Base-by-base conservation (phyloP, 163 green algal genomes). In the Smithsoniella earleae region DNA sequence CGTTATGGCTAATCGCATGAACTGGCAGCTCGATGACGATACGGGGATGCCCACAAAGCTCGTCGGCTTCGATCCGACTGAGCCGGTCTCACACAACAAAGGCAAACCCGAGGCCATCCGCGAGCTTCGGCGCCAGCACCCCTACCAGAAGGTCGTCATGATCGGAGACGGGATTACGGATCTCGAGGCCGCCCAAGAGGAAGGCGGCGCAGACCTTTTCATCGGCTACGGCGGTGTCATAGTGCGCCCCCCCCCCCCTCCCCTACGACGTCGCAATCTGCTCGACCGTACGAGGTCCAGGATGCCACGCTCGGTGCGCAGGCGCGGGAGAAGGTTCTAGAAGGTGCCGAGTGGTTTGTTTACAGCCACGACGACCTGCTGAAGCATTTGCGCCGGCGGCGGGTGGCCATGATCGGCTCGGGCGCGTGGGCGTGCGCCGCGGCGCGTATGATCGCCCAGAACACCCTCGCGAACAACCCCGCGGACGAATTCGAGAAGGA, bases 81-180 rank as follows among this genome's bases (percentile, higher is more conserved):
- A 75, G 73, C 73, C 80, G 27, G 78, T 76, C 2, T n/a, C 75
- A 0, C 78, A 78, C 77, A 88, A 92, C 80, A 77, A 82, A 63
- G 86, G 86, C 79, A 92, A 92, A 79, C 80, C 80, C 2, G 25
- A 77, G 37, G 85, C 85, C 58, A 92, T 92, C 62, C 20, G 77
- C 77, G 2, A 63, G 75, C 28, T 92, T 54, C 78, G 87, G 10
- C 46, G 84, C 37, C 58, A 78, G 30, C 81, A 87, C 76, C 86
- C 87, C 1, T 91, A 91, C 79, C 86, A 89, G 66, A 88, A 76
- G 18, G 74, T 91, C 16, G 82, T 91, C 65, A 92, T 92, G 87
- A 82, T 91, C 18, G 86, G 86, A 25, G 84, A 89, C 66, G 86
- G 86, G 66, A 91, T 91, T 78, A 91, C 86, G 0, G 86, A 91